Percentiles rank a stretch among this genome's conserved stretches.
phyloP scores from a whole-genome alignment of 768 basidiomycete genomes.

The Tephrocybe sp. region DNA sequence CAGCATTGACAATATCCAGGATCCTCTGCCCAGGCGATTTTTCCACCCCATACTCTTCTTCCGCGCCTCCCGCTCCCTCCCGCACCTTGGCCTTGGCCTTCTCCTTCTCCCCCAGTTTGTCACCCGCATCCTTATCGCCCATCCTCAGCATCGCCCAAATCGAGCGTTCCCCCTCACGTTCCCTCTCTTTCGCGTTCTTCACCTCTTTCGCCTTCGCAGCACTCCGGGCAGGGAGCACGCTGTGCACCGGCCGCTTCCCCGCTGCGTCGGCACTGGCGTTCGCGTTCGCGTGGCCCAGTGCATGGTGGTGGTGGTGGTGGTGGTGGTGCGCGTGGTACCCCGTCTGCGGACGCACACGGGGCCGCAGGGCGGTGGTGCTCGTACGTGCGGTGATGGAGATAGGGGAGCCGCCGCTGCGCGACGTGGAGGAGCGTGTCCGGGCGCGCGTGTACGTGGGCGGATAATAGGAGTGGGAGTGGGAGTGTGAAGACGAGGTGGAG shows the following conservation, averaged over 20 bases:
- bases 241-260: slow-evolving; percentile 3
- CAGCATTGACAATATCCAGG: slow-evolving; percentile 15
- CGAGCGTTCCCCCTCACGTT: background rate
- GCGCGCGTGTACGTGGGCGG: slow-evolving; percentile 2
- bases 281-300: slow-evolving; percentile 23
- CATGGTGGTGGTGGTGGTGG: slow-evolving; percentile 28
- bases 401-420: no score
- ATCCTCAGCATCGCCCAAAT: slow-evolving; percentile 9
- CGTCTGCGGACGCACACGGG: slow-evolving; percentile 24
- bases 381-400: slow-evolving; percentile 14
- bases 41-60: background rate
- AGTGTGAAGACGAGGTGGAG: slow-evolving; percentile 22
- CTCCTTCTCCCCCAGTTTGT: background rate
- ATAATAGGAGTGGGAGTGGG: slow-evolving; percentile 20
- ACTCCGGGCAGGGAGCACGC: slow-evolving; percentile 5
- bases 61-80: slow-evolving; percentile 7
- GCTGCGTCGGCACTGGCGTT: slow-evolving; percentile 4
- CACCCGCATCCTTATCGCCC: background rate
- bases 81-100: background rate
- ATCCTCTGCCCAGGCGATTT: slow-evolving; percentile 7
- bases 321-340: slow-evolving; percentile 29
- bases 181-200: slow-evolving; percentile 3
- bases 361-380: background rate
- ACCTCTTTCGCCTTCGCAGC: slow-evolving; percentile 9
- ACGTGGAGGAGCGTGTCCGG: no score